Percentiles rank a stretch among this genome's conserved stretches.
phyloP scores from a whole-genome alignment of 1,284 basidiomycete genomes.

The Schizophyllum amplum region DNA sequence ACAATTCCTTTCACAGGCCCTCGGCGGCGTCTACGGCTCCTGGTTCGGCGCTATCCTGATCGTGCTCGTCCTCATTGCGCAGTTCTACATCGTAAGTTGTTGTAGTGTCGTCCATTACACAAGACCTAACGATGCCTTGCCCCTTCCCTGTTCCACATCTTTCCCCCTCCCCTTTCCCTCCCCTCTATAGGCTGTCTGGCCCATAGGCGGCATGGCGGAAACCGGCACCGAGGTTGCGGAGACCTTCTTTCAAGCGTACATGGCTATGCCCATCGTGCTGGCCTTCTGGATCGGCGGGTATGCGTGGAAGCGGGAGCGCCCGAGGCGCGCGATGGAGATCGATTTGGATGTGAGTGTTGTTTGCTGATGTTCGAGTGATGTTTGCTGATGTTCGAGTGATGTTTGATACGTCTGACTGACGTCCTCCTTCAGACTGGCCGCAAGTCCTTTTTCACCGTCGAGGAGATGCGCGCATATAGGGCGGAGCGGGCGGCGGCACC shows the following conservation, averaged over 20 bases:
- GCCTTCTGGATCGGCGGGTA: slow-evolving; percentile 29
- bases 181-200: slow-evolving; percentile 27
- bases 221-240: slow-evolving; percentile 20
- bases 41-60: slow-evolving; percentile 34
- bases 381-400: not conserved
- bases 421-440: slow-evolving; percentile 25
- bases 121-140: not conserved
- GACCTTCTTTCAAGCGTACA: slow-evolving; percentile 31
- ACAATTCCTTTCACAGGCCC: slow-evolving; percentile 22
- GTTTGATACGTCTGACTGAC: too few species aligned
- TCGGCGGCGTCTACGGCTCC: slow-evolving; percentile 34
- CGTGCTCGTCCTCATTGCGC: slow-evolving; percentile 31
- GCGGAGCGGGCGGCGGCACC: slow-evolving; percentile 27
- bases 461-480: slow-evolving; percentile 32
- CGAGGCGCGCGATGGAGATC: slow-evolving; percentile 27
- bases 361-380: slow-evolving; percentile 6
- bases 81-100: slow-evolving; percentile 32
- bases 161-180: not conserved
- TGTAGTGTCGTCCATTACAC: not conserved
- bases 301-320: slow-evolving; percentile 30
- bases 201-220: slow-evolving; percentile 25
- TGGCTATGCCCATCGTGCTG: slow-evolving; percentile 31
- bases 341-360: slow-evolving; percentile 27
- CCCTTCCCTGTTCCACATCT: not conserved
- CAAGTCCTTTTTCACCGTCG: slow-evolving; percentile 33